phyloP scores from a whole-genome alignment of 2,329 filamentous ascomycete species.

The Dactylonectria estremocensis region DNA sequence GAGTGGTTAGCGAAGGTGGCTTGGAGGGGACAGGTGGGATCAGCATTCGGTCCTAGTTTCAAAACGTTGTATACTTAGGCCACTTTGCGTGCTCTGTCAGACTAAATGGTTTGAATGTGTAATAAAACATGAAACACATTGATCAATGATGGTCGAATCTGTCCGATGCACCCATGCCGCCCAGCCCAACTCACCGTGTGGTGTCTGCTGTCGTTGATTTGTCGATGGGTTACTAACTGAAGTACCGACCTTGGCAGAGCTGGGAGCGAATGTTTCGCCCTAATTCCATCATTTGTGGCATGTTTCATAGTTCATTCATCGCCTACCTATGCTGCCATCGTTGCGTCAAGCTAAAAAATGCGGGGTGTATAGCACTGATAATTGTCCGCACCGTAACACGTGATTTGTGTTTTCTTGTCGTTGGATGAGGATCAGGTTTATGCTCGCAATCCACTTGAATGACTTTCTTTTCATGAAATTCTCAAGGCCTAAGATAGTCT shows the following conservation, averaged over 20 bases:
- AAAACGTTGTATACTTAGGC: not conserved
- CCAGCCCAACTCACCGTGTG: not conserved
- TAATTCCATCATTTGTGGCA: not conserved
- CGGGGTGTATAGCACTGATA: not conserved
- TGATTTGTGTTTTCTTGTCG: no score
- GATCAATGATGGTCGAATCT: not conserved
- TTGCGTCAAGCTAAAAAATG: no score
- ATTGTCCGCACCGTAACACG: not conserved
- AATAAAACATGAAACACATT: not conserved
- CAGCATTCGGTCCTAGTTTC: not conserved
- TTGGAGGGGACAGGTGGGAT: not conserved
- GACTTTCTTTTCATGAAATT: no score
- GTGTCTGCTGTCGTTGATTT: not conserved
- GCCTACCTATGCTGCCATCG: not conserved
- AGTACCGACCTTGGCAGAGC: no score
- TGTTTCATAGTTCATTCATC: not conserved
- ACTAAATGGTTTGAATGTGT: not conserved
- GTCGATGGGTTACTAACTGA: not conserved
- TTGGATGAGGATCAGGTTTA: no score
- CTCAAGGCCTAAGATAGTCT: no score
- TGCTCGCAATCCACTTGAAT: no score
- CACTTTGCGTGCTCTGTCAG: not conserved
- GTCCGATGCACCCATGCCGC: not conserved
- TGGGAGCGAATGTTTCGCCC: not conserved
- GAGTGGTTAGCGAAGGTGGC: not conserved